Percentiles rank a stretch among this genome's conserved stretches.
These are phyloP conservation scores for Oryza officinalis DNA, from an alignment of 176 grass and related monocot species.

Conservation along the genomic window DNA sequence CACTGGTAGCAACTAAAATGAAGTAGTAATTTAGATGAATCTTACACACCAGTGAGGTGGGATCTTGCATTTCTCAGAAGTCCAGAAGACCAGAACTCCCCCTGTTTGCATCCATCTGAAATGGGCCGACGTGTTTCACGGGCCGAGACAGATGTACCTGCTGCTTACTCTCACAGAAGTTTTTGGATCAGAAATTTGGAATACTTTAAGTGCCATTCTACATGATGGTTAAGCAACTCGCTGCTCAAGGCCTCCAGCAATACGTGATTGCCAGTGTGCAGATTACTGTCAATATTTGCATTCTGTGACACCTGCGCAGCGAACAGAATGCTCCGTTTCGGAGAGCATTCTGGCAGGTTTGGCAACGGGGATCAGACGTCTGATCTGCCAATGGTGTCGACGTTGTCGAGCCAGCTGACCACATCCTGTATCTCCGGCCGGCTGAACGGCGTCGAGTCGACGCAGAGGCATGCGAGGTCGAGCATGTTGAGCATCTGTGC, in stretches of 20 bases:
- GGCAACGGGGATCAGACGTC: neutral
- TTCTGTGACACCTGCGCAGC: too few relatives aligned
- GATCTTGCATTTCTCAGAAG: neutral
- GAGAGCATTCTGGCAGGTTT: too few relatives aligned
- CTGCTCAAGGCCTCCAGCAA: too few relatives aligned
- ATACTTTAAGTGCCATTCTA: neutral
- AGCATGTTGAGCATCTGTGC: constrained; percentile 45
- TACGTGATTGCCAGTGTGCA: neutral
- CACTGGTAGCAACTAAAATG: neutral
- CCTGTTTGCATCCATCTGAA: too few relatives aligned
- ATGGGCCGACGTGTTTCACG: too few relatives aligned
- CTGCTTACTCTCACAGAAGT: too few relatives aligned
- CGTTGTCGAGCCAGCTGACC: constrained; percentile 48
- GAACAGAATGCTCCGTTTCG: too few relatives aligned
- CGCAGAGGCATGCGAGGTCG: constrained; percentile 40
- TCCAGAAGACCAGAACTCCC: neutral
- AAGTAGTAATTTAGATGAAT: neutral
- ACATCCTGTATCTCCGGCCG: constrained; percentile 45
- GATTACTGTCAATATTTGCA: neutral
- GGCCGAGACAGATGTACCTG: too few relatives aligned
- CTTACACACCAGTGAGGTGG: neutral
- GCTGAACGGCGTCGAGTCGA: constrained; percentile 25
- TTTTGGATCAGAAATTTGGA: neutral
- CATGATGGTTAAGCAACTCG: too few relatives aligned
- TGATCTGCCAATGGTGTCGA: neutral